These are phyloP conservation scores for Blastomyces parvus DNA, from an alignment of 2,329 filamentous ascomycete genomes.

Conservation along the genomic window DNA sequence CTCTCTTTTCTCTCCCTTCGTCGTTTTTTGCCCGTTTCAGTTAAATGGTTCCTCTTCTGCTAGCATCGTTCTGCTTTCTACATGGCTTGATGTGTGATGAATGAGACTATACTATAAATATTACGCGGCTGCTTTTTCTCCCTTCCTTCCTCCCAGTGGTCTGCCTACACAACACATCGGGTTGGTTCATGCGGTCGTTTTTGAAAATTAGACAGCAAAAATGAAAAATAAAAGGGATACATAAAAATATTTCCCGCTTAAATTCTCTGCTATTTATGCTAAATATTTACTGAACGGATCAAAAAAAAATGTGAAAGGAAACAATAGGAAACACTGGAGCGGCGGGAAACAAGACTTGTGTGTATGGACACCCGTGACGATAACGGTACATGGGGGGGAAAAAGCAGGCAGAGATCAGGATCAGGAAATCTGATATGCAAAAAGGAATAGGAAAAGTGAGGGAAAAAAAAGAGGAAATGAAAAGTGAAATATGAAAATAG, in stretches of 20 bases:
- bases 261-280: not conserved
- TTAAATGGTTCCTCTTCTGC: not conserved
- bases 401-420: constrained; percentile 19
- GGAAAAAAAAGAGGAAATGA: not conserved
- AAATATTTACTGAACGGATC: not conserved
- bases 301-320: not conserved
- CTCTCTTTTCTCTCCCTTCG: not conserved
- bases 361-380: constrained; percentile 4
- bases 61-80: not conserved
- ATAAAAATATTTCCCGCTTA: not conserved
- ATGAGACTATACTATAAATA: not conserved
- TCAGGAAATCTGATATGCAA: constrained; percentile 20
- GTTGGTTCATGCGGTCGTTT: too few relatives aligned
- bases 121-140: not conserved
- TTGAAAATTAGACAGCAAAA: too few relatives aligned
- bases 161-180: not conserved
- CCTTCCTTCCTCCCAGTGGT: not conserved
- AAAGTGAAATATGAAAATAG: too few relatives aligned
- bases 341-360: not conserved
- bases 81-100: not conserved
- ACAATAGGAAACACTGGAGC: not conserved
- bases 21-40: not conserved
- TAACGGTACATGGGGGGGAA: constrained; percentile 18
- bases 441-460: not conserved
- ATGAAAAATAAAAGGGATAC: not conserved